phyloP scores from a whole-genome alignment of 2,329 filamentous ascomycete species.

The Diaporthe sp. region DNA sequence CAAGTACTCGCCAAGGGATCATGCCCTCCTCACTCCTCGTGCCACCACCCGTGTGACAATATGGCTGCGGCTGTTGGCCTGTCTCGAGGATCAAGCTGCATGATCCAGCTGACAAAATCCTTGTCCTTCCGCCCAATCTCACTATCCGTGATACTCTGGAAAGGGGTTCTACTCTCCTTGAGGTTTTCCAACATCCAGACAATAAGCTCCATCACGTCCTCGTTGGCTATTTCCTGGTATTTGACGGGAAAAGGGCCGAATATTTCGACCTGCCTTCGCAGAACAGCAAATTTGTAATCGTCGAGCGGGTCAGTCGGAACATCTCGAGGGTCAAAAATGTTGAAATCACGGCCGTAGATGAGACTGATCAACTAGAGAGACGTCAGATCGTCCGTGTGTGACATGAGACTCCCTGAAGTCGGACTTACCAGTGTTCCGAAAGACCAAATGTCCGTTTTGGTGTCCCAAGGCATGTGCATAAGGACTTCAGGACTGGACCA shows the following conservation, averaged over 20 bases:
- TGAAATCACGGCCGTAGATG: constrained; percentile 5
- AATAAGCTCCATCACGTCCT: constrained; percentile 4
- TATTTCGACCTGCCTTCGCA: background rate
- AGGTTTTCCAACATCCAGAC: constrained; percentile 17
- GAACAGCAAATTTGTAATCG: constrained; percentile 7
- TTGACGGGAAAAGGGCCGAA: constrained; percentile 10
- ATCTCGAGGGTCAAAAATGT: constrained; percentile 5
- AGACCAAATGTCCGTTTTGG: constrained; percentile 13
- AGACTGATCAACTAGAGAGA: background rate
- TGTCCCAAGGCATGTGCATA: constrained; percentile 15
- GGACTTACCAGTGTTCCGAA: constrained; percentile 7
- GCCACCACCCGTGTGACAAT: background rate
- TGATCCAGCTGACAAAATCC: constrained; percentile 3
- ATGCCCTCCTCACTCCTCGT: background rate
- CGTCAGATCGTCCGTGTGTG: background rate
- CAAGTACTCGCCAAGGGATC: no score
- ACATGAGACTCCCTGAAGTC: no score
- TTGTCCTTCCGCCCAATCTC: background rate
- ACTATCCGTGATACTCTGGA: background rate
- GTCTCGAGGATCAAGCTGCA: constrained; percentile 5
- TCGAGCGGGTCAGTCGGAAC: background rate
- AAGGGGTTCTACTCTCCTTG: background rate
- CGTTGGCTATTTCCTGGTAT: constrained; percentile 1
- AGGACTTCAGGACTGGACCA: constrained; percentile 11
- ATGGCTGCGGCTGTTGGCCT: constrained; percentile 16